These are phyloP conservation scores for Agaricus blazei DNA, from an alignment of 768 basidiomycete species.

Conservation along the genomic window DNA sequence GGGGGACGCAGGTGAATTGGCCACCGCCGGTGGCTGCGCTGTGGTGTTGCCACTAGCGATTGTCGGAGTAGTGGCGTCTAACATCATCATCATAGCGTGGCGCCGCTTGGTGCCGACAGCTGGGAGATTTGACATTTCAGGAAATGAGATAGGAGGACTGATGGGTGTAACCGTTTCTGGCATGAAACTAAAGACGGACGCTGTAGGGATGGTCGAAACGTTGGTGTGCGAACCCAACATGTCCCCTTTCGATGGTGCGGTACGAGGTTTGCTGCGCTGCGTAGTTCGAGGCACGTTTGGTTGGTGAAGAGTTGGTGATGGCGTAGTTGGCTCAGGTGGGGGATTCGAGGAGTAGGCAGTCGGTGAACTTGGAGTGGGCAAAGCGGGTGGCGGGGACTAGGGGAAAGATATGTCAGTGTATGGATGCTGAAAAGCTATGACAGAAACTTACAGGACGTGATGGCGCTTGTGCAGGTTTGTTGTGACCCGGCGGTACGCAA, in stretches of 20 bases:
- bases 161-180: slow-evolving; percentile 15
- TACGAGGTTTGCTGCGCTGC: slow-evolving; percentile 18
- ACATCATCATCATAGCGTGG: slow-evolving; percentile 76
- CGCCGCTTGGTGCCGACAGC: slow-evolving; percentile 66
- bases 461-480: not conserved
- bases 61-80: slow-evolving; percentile 45
- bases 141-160: slow-evolving; percentile 22
- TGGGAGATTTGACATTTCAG: slow-evolving; percentile 36
- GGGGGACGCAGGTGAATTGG: slow-evolving; percentile 15
- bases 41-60: slow-evolving; percentile 33
- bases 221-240: slow-evolving; percentile 15
- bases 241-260: slow-evolving; percentile 11
- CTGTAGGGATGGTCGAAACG: slow-evolving; percentile 16
- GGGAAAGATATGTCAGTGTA: not conserved
- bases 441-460: not conserved
- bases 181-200: slow-evolving; percentile 18
- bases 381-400: not conserved
- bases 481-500: slow-evolving; percentile 11
- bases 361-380: slow-evolving; percentile 10
- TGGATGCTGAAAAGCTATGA: not conserved
- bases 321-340: slow-evolving; percentile 28
- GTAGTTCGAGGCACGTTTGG: slow-evolving; percentile 15
- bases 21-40: slow-evolving; percentile 20
- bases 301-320: slow-evolving; percentile 24
- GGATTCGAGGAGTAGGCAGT: slow-evolving; percentile 3